Base-by-base conservation (phyloP, 305 asterid species). In the Rubia balearica region DNA sequence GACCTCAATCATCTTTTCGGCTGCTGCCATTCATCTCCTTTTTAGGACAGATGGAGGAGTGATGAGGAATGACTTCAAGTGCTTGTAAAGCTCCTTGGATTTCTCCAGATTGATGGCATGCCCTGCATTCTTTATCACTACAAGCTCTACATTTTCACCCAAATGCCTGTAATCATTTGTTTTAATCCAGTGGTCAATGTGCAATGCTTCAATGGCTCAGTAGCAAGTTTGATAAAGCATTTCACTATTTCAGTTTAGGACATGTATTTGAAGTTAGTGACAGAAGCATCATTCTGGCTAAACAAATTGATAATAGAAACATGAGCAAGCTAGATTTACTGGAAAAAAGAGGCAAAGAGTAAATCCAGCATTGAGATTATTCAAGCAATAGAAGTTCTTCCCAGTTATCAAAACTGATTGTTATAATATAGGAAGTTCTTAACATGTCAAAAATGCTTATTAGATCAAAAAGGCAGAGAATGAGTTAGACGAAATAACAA, bases 31-130 rank as follows among this genome's bases (percentile, higher is more conserved):
- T 78, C 63, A 71, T 76, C 48, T 74, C 65, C 42, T 45, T 70
- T 64, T 78, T 76, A 17, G 78, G 75, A 42, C 70, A 56, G 77
- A 71, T 61, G 61, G 71, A 11, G 88, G 83, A 73, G 65, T 77
- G 16, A 42, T 21, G 56, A 91, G 88, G 81, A 91, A 87, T 46
- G 85, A 74, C 77, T 86, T 86, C 84, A 89, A 42, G 68, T 84
- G 76, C 68, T 74, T 79, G 76, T 79, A 89, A 5, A 87, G 72
- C 70, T 86, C 90, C 81, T 85, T 91, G 1, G 95, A 78, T 69
- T 84, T 86, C 86, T 89, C 96, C 71, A 87, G 71, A 65, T 87
- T 87, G 65, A 91, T 81, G 0, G 97, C 97, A 74, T 91, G 96
- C 55, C 96, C 97, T 7, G 92, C 92, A 8, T 89, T 82, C 79